A percentile compares a stretch with the other conserved stretches of the same genome.
Evolutionary conservation across 208 protist species (phyloP).

Genomic region (Leishmania tropica): DNA sequence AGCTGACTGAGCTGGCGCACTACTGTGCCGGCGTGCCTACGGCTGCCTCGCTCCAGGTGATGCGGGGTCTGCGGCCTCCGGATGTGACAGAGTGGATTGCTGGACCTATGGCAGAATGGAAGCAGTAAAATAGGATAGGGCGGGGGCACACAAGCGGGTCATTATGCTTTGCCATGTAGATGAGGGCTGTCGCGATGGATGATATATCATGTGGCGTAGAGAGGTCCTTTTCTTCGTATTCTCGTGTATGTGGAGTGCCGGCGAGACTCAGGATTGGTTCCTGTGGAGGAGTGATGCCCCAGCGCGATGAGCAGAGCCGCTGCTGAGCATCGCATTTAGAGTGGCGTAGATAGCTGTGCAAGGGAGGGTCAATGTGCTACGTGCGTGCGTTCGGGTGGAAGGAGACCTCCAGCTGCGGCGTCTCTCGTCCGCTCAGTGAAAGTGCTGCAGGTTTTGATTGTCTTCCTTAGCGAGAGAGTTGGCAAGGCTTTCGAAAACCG

Average conservation of each 20-base stretch:
- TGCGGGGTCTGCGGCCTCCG: too few species aligned
- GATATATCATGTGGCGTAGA: too few species aligned
- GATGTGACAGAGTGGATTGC: too few species aligned
- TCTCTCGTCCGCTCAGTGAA: too few species aligned
- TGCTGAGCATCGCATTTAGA: not conserved
- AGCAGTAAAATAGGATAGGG: accelerated
- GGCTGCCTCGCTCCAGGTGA: not conserved
- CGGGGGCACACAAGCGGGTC: too few species aligned
- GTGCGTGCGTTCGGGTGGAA: too few species aligned
- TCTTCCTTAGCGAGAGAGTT: not conserved
- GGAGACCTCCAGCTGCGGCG: too few species aligned
- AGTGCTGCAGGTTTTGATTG: not conserved
- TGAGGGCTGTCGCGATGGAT: too few species aligned
- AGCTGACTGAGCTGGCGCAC: not conserved
- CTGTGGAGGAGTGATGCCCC: not conserved
- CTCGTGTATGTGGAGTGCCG: too few species aligned
- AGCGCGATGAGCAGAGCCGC: not conserved
- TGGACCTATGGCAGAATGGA: too few species aligned
- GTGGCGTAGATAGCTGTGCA: not conserved
- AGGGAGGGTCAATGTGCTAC: not conserved
- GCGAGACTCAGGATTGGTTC: conserved; percentile 4
- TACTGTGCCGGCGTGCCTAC: not conserved
- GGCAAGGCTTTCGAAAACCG: not conserved
- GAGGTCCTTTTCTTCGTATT: too few species aligned
- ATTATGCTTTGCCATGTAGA: too few species aligned